Conservation (phyloP, 192 early-diverging fungal species). For the Coemansia sp. region DNA sequence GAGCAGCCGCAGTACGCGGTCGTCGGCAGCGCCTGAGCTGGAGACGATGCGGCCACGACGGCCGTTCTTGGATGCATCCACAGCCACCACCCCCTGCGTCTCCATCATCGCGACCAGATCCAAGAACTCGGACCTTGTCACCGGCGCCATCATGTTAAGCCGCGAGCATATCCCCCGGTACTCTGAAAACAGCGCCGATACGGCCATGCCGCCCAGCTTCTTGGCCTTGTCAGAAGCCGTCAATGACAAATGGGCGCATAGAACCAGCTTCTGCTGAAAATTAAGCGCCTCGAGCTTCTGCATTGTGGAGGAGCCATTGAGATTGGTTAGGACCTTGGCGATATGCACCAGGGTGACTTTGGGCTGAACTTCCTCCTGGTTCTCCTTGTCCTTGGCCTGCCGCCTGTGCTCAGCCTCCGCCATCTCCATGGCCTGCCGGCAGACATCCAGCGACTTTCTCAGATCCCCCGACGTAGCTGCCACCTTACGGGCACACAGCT, state of each 20-base stretch:
- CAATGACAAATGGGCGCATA: slow-evolving; percentile 44
- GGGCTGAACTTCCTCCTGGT: slow-evolving; percentile 43
- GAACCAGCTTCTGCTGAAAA: slow-evolving; percentile 79
- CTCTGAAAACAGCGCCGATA: slow-evolving; percentile 39
- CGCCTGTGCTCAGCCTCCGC: slow-evolving; percentile 66
- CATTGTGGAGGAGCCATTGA: slow-evolving; percentile 59
- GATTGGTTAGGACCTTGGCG: slow-evolving; percentile 61
- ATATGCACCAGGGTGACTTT: slow-evolving; percentile 83
- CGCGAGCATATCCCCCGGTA: slow-evolving; percentile 58
- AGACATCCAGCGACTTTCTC: slow-evolving; percentile 76
- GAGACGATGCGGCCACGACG: slow-evolving; percentile 37
- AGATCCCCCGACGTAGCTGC: slow-evolving; percentile 81
- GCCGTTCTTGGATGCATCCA: slow-evolving; percentile 27
- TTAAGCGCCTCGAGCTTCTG: slow-evolving; percentile 70
- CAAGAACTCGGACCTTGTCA: slow-evolving; percentile 71
- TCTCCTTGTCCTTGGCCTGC: slow-evolving; percentile 39
- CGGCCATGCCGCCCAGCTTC: slow-evolving; percentile 54
- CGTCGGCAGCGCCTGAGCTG: slow-evolving; percentile 39
- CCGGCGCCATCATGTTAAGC: slow-evolving; percentile 58
- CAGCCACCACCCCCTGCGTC: slow-evolving; percentile 60
- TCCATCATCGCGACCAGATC: slow-evolving; percentile 75
- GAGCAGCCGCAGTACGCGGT: slow-evolving; percentile 37
- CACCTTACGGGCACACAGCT: slow-evolving; percentile 90
- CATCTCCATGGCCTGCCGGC: slow-evolving; percentile 82
- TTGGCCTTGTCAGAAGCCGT: slow-evolving; percentile 32